Evolutionary conservation across 768 basidiomycete species (phyloP).

Genomic region (Pholiota microspora): DNA sequence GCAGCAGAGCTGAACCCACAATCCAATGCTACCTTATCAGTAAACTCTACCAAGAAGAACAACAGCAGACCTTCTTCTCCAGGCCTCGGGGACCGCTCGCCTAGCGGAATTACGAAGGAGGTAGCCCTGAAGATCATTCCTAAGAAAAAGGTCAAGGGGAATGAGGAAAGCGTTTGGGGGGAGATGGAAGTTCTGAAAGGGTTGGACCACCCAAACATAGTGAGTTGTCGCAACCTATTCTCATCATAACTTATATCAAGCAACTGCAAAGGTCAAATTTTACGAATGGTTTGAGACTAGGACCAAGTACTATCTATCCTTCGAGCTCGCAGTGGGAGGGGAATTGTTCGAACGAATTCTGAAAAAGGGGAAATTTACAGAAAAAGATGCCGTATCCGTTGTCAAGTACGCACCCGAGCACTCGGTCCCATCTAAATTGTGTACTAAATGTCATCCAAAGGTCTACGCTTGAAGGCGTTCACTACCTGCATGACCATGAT

Average conservation of each 20-base stretch:
- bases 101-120: conserved; percentile 53
- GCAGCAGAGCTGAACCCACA: conserved; percentile 29
- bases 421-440: background rate
- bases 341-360: conserved; percentile 92
- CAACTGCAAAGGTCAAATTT: conserved; percentile 75
- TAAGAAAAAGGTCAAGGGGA: conserved; percentile 94
- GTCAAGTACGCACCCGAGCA: conserved; percentile 49
- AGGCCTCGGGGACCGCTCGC: conserved; percentile 18
- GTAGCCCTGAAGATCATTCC: conserved; percentile 89
- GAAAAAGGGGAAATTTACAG: conserved; percentile 87
- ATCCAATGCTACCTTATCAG: conserved; percentile 13
- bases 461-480: conserved; percentile 80
- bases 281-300: conserved; percentile 96
- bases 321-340: conserved; percentile 91
- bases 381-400: conserved; percentile 82
- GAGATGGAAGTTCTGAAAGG: conserved; percentile 94
- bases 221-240: conserved; percentile 30
- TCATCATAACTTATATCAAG: background rate
- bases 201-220: conserved; percentile 89
- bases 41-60: conserved; percentile 16
- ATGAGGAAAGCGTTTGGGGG: conserved; percentile 83
- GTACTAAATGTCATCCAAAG: conserved; percentile 33
- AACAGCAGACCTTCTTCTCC: conserved; percentile 25
- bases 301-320: conserved; percentile 92
- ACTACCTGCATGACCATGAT: conserved; percentile 87